Conservation (phyloP, 768 basidiomycete species). For the Chalciporus chontae region DNA sequence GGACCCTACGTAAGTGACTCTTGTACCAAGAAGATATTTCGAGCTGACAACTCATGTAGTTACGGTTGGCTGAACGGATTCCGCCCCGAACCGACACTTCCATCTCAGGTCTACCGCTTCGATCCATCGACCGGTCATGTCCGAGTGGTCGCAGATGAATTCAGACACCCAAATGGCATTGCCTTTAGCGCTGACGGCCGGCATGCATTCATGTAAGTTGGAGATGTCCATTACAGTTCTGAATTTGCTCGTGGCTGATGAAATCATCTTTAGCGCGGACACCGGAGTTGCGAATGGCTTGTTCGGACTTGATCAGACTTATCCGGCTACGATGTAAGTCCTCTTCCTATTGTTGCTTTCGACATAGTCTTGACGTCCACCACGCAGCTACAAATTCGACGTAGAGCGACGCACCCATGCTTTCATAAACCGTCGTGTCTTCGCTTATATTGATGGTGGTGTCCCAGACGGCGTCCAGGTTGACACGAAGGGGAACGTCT, state of each 20-base stretch:
- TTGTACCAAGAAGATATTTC: not conserved
- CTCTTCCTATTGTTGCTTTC: not conserved
- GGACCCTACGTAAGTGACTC: slow-evolving; percentile 52
- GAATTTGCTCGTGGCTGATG: slow-evolving; percentile 4
- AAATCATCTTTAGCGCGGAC: slow-evolving; percentile 30
- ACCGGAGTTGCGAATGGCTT: slow-evolving; percentile 36
- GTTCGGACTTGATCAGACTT: slow-evolving; percentile 51
- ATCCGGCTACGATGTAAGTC: slow-evolving; percentile 66
- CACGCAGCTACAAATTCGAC: slow-evolving; percentile 56
- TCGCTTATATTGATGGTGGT: slow-evolving; percentile 65
- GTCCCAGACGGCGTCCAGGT: slow-evolving; percentile 66
- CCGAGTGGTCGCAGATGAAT: slow-evolving; percentile 74
- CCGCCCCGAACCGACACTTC: slow-evolving; percentile 62
- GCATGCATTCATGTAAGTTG: slow-evolving; percentile 57
- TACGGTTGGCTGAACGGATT: slow-evolving; percentile 66
- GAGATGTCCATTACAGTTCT: not conserved
- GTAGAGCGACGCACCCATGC: slow-evolving; percentile 52
- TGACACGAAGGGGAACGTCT: slow-evolving; percentile 63
- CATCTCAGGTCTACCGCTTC: slow-evolving; percentile 74
- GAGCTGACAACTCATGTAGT: slow-evolving; percentile 29
- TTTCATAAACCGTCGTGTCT: slow-evolving; percentile 60
- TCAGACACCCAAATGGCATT: slow-evolving; percentile 70
- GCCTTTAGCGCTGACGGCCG: slow-evolving; percentile 64
- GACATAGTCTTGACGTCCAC: not conserved
- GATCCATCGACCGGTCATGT: slow-evolving; percentile 63